Evolutionary conservation across 106 monocot genomes (phyloP).

Genomic region (Platanthera zijinensis): DNA sequence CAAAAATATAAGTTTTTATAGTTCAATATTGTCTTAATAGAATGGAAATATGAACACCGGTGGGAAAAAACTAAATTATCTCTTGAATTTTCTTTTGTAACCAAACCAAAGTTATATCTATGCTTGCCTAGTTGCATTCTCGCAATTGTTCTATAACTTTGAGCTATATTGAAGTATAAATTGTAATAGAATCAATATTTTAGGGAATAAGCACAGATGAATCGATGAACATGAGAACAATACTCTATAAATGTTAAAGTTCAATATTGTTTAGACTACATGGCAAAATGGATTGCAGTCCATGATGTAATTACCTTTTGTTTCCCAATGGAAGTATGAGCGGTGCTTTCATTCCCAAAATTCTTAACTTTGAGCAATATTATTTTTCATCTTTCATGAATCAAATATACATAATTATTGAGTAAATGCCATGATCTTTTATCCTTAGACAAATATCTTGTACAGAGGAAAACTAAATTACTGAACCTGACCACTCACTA

Average conservation of each 20-base stretch:
- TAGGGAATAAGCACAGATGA: background rate
- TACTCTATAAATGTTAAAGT: no score
- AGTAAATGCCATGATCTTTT: background rate
- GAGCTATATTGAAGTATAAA: no score
- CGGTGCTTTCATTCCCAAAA: background rate
- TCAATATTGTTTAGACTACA: background rate
- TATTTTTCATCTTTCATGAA: no score
- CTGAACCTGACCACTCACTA: background rate
- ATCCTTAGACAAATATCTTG: background rate
- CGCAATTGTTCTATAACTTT: no score
- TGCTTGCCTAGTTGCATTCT: no score
- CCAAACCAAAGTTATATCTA: no score
- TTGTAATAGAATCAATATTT: background rate
- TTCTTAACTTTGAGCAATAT: background rate
- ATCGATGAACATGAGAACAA: background rate
- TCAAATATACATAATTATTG: background rate
- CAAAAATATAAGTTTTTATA: no score
- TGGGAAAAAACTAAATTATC: no score
- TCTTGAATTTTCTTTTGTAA: no score
- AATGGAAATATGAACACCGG: no score
- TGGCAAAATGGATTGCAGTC: background rate
- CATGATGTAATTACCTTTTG: background rate
- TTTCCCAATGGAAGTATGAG: background rate
- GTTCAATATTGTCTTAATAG: no score
- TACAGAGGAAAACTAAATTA: background rate